phyloP scores from a whole-genome alignment of 2,329 filamentous ascomycete species.

The Talaromyces verruculosus region DNA sequence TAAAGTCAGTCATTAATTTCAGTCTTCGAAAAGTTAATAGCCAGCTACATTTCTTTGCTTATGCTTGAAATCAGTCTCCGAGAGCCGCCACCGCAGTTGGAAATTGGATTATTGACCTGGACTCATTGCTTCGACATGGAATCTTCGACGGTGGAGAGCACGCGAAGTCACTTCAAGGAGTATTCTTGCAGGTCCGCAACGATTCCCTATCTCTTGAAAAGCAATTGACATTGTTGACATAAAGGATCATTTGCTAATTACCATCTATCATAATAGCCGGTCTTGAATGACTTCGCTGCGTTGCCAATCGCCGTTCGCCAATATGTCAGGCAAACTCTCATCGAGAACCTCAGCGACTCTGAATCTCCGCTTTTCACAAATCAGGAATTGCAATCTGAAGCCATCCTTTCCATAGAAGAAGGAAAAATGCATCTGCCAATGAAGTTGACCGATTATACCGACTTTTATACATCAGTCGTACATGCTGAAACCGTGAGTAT shows the following conservation, averaged over 20 bases:
- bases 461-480: conserved; percentile 10
- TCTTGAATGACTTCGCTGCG: conserved; percentile 8
- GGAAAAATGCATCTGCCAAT: conserved; percentile 9
- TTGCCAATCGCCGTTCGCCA: conserved; percentile 6
- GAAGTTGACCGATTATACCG: conserved; percentile 5
- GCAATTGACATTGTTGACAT: too few relatives aligned
- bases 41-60: background rate
- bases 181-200: background rate
- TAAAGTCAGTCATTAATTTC: background rate
- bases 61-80: background rate
- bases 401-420: background rate
- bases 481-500: conserved; percentile 8
- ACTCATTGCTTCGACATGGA: conserved; percentile 1
- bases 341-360: background rate
- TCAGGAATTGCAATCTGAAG: background rate
- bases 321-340: background rate
- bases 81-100: background rate
- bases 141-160: background rate
- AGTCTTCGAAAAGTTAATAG: background rate
- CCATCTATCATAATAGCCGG: background rate
- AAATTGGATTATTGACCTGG: conserved; percentile 3
- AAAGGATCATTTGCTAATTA: background rate
- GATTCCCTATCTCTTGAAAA: too few relatives aligned
- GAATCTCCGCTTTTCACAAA: conserved; percentile 2
- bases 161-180: background rate